Percentiles rank a stretch among this genome's conserved stretches.
Evolutionary conservation across 805 yeast species (phyloP).

Genomic region (Schizosaccharomyces lindneri): DNA sequence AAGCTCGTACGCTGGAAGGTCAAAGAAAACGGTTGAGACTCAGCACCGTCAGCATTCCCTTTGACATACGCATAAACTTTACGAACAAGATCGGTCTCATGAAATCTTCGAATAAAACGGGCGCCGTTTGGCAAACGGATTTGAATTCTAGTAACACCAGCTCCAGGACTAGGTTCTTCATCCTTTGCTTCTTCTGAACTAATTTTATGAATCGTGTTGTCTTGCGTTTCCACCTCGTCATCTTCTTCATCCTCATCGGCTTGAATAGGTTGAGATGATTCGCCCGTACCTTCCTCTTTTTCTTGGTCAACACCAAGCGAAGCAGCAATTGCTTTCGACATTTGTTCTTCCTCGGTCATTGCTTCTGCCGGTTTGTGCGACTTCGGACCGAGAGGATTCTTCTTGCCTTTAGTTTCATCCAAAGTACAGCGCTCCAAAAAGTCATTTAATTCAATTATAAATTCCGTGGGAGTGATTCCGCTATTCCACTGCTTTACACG

Average conservation of each 20-base stretch:
- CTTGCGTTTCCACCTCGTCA: constrained; percentile 2
- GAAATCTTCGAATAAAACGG: constrained; percentile 48
- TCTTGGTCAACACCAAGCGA: constrained; percentile 21
- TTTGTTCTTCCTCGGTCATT: constrained; percentile 65
- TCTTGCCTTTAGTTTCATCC: constrained; percentile 23
- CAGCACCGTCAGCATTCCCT: constrained; percentile 22
- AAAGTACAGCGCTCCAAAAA: constrained; percentile 44
- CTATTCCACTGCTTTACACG: constrained; percentile 50
- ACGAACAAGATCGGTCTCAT: constrained; percentile 30
- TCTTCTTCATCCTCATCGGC: constrained; percentile 4
- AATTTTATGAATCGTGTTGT: constrained; percentile 23
- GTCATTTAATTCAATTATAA: constrained; percentile 20
- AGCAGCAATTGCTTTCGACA: constrained; percentile 47
- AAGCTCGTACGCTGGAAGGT: constrained; percentile 36
- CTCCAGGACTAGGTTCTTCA: constrained; percentile 35
- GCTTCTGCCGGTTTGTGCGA: constrained; percentile 23
- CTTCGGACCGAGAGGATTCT: constrained; percentile 28
- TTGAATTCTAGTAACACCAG: constrained; percentile 51
- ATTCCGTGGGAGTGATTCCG: constrained; percentile 11
- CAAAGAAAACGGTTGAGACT: constrained; percentile 27
- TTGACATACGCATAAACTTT: constrained; percentile 45
- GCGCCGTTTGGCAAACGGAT: constrained; percentile 65
- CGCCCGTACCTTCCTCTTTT: constrained; percentile 5
- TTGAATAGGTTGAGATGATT: constrained; percentile 1
- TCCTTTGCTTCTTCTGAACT: constrained; percentile 22